Base-by-base conservation (phyloP, 2,329 filamentous ascomycete genomes). In the Alternaria longipes region DNA sequence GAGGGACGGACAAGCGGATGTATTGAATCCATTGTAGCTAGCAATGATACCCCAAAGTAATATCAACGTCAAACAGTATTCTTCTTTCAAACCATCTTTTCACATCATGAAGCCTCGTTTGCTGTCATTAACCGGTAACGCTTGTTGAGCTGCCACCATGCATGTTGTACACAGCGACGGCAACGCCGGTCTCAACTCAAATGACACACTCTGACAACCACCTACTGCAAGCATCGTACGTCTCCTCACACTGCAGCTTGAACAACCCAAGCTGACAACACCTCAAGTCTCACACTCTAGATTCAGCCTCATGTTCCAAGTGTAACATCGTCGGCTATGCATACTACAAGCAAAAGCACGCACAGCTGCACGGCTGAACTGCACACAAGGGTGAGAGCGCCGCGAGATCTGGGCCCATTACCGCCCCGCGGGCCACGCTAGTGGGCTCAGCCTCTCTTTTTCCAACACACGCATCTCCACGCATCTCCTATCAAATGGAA, bases 241-340 rank as follows among this genome's bases (percentile, higher is more conserved):
- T 22, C 14, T 45, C 6, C 30, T 24, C 20, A 38, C 52, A 55
- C 41, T 34, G 22, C 52, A 55, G 32, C 30, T 46, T n/a, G 20
- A 9, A 55, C 41, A 22, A 55, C 22, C 12, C 41, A 46, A 55
- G 41, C 52, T 55, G 41, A 55, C 30, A 50, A 32, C 20, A 50
- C 46, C 24, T n/a, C 32, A 38, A 36, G 32, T 50, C 46, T 50
- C 11, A 38, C 32, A 38, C 46, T 26, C 46, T 36, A 49, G 46
- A 45, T 34, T 54, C 52, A 54, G 52, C 52, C 52, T 54, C 40
- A 34, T 44, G 3, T 20, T 26, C 52, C 11, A 28, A 18, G 28
- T 24, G 52, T n/a, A 34, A 55, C 52, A 14, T 46, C 41, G 20
- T 50, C 46, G 46, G 46, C 46, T 50, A 16, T n/a, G 46, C 30